Conservation (phyloP, 1,284 basidiomycete genomes). For the Mycena sp. region DNA sequence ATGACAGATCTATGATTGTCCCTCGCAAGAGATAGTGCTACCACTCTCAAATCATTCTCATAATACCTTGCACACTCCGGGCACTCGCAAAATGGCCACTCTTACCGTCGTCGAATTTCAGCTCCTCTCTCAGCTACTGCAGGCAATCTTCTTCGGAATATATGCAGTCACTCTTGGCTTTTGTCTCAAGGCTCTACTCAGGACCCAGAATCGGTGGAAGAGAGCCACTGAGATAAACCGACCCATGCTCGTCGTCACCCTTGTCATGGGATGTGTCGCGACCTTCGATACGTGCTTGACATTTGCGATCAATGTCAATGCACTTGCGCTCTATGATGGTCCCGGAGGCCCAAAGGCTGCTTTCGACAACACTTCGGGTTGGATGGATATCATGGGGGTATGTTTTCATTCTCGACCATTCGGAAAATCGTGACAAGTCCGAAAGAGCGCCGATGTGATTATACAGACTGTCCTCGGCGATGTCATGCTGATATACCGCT, state of each 20-base stretch:
- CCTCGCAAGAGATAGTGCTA: too few species aligned
- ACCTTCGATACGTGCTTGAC: slow-evolving; percentile 11
- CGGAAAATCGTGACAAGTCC: background rate
- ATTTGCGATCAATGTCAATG: slow-evolving; percentile 3
- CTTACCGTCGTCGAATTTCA: too few species aligned
- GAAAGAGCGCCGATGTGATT: slow-evolving; percentile 4
- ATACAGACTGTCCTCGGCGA: slow-evolving; percentile 9
- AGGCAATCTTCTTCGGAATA: slow-evolving; percentile 13
- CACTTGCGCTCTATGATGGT: slow-evolving; percentile 6
- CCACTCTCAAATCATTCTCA: too few species aligned
- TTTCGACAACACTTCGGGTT: slow-evolving; percentile 8
- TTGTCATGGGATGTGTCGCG: slow-evolving; percentile 11
- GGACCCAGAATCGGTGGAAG: slow-evolving; percentile 3
- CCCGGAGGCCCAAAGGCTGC: background rate
- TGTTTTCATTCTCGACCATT: background rate
- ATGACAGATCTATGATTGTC: too few species aligned
- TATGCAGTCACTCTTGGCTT: slow-evolving; percentile 2
- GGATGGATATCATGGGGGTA: slow-evolving; percentile 15
- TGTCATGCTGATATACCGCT: slow-evolving; percentile 20
- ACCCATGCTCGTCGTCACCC: slow-evolving; percentile 6
- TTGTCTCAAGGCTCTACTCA: slow-evolving; percentile 5
- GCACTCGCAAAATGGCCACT: too few species aligned
- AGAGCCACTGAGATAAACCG: background rate
- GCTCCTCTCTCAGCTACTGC: too few species aligned
- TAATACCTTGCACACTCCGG: too few species aligned